A percentile compares a stretch with the other conserved stretches of the same genome.
These are phyloP conservation scores for Mycena kentingensis DNA, from an alignment of 768 basidiomycete species.

Conservation along the genomic window DNA sequence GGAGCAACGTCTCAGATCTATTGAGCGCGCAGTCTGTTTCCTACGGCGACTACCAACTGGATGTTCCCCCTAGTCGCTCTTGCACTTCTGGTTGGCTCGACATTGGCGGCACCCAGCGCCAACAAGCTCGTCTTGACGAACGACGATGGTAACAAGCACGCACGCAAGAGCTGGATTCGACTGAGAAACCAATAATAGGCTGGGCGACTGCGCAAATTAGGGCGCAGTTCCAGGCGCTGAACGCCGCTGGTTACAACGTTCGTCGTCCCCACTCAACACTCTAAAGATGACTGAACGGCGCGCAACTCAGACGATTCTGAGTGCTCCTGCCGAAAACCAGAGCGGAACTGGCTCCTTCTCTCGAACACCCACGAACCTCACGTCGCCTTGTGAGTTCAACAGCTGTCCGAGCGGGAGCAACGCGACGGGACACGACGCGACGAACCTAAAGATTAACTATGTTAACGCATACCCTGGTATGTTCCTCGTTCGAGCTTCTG, in stretches of 20 bases:
- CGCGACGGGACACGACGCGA: slow-evolving; percentile 41
- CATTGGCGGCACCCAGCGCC: neutral
- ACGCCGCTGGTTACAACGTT: slow-evolving; percentile 39
- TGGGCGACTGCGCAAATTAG: slow-evolving; percentile 50
- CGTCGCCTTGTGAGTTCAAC: slow-evolving; percentile 42
- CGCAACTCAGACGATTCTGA: slow-evolving; percentile 44
- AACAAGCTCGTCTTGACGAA: slow-evolving; percentile 28
- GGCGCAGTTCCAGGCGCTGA: slow-evolving; percentile 38
- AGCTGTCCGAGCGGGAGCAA: slow-evolving; percentile 44
- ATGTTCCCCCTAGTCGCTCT: too few species aligned
- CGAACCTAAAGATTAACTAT: slow-evolving; percentile 43
- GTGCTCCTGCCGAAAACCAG: slow-evolving; percentile 43
- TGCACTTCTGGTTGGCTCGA: neutral
- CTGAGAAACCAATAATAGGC: neutral
- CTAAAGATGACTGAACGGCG: neutral
- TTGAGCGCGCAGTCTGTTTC: too few species aligned
- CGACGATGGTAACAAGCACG: slow-evolving; percentile 25
- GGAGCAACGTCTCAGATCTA: too few species aligned
- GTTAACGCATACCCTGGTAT: slow-evolving; percentile 43
- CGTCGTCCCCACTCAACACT: slow-evolving; percentile 7
- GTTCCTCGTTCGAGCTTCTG: too few species aligned
- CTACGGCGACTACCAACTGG: too few species aligned
- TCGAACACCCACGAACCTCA: slow-evolving; percentile 33
- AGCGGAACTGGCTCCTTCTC: slow-evolving; percentile 45
- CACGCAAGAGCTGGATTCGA: neutral